Evolutionary conservation across 208 protist genomes (phyloP).

Genomic region (Leishmania guyanensis): DNA sequence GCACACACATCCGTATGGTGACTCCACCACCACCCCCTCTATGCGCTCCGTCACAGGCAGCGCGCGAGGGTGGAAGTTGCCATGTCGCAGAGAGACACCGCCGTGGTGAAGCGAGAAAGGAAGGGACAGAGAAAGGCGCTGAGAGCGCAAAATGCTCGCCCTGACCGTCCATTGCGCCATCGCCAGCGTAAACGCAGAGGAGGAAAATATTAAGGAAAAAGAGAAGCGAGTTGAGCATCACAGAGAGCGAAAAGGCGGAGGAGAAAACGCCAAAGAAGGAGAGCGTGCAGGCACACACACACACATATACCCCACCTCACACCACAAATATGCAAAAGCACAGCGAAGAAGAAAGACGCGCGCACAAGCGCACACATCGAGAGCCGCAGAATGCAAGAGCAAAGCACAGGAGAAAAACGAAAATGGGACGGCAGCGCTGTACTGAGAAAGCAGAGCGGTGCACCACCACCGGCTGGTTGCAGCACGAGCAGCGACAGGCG

Average conservation of each 20-base stretch:
- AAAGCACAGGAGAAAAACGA: neutral
- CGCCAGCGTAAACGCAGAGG: neutral
- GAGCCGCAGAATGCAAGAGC: neutral
- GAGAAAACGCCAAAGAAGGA: neutral
- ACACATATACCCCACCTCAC: no score
- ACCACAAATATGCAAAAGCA: neutral
- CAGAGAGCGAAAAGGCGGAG: neutral
- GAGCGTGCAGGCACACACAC: conserved; percentile 5
- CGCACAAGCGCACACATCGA: neutral
- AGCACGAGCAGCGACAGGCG: neutral
- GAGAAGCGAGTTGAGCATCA: neutral
- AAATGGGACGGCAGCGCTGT: neutral
- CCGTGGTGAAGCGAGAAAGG: conserved; percentile 1
- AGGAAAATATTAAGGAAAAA: neutral
- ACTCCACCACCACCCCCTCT: neutral
- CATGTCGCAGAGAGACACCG: conserved; percentile 7
- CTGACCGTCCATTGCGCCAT: neutral
- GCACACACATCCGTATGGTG: neutral
- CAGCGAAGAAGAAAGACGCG: neutral
- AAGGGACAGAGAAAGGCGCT: neutral
- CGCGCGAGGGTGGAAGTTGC: neutral
- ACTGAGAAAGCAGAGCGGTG: neutral
- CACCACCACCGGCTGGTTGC: neutral
- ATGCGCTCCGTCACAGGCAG: neutral
- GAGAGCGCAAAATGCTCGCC: neutral